A percentile compares a stretch with the other conserved stretches of the same genome.
Conservation (phyloP, 2,329 filamentous ascomycete genomes). For the Alternaria sp. region DNA sequence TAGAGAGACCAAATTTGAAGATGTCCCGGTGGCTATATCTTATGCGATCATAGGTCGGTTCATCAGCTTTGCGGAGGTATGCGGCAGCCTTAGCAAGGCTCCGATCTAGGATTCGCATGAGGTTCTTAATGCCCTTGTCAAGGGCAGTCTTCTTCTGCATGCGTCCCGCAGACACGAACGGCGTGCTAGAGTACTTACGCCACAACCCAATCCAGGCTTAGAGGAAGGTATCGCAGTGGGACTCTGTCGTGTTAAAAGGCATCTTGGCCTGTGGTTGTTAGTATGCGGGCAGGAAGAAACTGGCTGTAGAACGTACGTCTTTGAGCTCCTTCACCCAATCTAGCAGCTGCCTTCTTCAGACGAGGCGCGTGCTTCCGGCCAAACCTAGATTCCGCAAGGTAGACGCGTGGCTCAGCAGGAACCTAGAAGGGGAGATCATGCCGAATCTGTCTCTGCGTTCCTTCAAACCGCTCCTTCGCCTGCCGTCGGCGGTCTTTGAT, state of each 20-base stretch:
- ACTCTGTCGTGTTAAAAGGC: slow-evolving; percentile 1
- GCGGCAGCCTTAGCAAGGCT: not conserved
- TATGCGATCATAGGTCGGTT: no score
- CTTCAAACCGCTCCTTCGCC: slow-evolving; percentile 7
- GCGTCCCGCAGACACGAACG: not conserved
- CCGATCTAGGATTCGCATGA: not conserved
- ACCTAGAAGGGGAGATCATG: slow-evolving; percentile 5
- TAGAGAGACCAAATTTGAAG: not conserved
- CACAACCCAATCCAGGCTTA: slow-evolving; percentile 21
- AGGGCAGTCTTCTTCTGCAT: not conserved
- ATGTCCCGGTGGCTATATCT: not conserved
- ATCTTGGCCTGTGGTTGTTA: not conserved
- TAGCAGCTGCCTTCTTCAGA: no score
- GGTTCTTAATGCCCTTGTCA: not conserved
- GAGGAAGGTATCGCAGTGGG: slow-evolving; percentile 17
- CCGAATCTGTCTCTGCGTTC: slow-evolving; percentile 7
- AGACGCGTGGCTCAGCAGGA: slow-evolving; percentile 7
- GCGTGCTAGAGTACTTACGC: not conserved
- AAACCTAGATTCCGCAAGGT: no score
- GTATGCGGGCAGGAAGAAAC: no score
- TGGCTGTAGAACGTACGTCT: no score
- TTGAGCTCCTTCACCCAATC: no score
- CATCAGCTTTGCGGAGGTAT: not conserved
- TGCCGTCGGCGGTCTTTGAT: slow-evolving; percentile 2
- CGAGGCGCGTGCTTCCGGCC: no score